Percentiles rank a stretch among this genome's conserved stretches.
Evolutionary conservation across 2,329 filamentous ascomycete genomes (phyloP).

Genomic region (Penicillium sp.): DNA sequence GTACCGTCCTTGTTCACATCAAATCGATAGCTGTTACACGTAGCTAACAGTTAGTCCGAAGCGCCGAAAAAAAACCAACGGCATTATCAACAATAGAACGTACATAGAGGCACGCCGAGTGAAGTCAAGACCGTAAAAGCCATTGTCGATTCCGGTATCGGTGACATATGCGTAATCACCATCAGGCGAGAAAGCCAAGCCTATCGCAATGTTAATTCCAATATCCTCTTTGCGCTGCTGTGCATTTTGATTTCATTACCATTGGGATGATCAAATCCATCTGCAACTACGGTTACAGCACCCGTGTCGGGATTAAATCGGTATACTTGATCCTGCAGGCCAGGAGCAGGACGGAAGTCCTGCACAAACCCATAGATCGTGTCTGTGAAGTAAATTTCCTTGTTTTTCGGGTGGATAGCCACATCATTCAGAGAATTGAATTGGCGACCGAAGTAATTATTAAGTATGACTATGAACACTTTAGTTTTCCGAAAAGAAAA

Average conservation of each 20-base stretch:
- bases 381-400: slow-evolving; percentile 23
- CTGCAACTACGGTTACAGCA: slow-evolving; percentile 15
- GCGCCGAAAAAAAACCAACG: background rate
- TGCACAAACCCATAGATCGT: slow-evolving; percentile 21
- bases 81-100: background rate
- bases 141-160: slow-evolving; percentile 19
- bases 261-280: slow-evolving; percentile 17
- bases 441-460: slow-evolving; percentile 24
- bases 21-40: slow-evolving; percentile 10
- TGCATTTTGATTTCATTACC: background rate
- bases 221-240: background rate
- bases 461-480: slow-evolving; percentile 14
- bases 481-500: background rate
- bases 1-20: slow-evolving; percentile 16
- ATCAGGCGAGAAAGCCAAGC: slow-evolving; percentile 20
- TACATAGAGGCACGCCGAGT: slow-evolving; percentile 20
- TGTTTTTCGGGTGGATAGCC: slow-evolving; percentile 18
- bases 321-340: slow-evolving; percentile 20
- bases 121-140: slow-evolving; percentile 17
- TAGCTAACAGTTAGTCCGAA: background rate
- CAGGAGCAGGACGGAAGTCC: slow-evolving; percentile 21
- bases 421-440: slow-evolving; percentile 24
- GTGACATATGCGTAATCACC: slow-evolving; percentile 19
- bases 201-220: slow-evolving; percentile 1
- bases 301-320: slow-evolving; percentile 17